A percentile compares a stretch with the other conserved stretches of the same genome.
phyloP scores from a whole-genome alignment of 805 yeast species.

The Pichia insulana region DNA sequence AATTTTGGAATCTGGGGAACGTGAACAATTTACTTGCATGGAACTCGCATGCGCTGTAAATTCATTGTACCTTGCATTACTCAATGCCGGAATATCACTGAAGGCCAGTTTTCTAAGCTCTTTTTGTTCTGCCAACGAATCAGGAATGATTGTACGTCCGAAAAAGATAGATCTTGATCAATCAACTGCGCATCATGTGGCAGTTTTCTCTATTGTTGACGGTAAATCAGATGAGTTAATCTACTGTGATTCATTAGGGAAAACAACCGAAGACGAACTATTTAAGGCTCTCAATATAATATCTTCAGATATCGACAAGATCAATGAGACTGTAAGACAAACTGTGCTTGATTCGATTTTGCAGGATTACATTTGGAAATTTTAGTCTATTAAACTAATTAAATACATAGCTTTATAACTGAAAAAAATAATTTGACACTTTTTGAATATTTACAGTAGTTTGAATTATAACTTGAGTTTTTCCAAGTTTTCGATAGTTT shows the following conservation, averaged over 20 bases:
- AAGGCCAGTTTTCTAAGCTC: conserved; percentile 53
- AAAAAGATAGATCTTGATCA: conserved; percentile 31
- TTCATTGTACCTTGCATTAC: conserved; percentile 61
- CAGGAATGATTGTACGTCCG: conserved; percentile 37
- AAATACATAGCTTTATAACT: not conserved
- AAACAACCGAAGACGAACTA: conserved; percentile 49
- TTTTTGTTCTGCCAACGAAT: conserved; percentile 26
- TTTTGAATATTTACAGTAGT: conserved; percentile 1
- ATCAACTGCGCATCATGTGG: conserved; percentile 54
- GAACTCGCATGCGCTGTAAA: conserved; percentile 68
- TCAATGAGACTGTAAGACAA: conserved; percentile 40
- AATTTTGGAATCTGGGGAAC: conserved; percentile 45
- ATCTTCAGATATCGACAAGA: conserved; percentile 35
- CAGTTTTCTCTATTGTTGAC: conserved; percentile 49
- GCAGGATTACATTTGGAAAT: conserved; percentile 53
- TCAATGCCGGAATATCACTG: conserved; percentile 74
- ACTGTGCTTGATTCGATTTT: conserved; percentile 39
- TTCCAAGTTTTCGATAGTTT: conserved; percentile 78
- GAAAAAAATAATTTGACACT: not conserved
- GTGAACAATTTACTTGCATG: conserved; percentile 21
- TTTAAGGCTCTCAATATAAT: conserved; percentile 45
- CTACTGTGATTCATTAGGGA: conserved; percentile 66
- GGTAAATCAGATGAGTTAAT: conserved; percentile 47
- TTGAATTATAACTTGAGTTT: conserved; percentile 48
- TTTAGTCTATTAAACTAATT: conserved; percentile 7